These are phyloP conservation scores for Pinus taeda DNA, from an alignment of 75 land plant genomes.

Conservation along the genomic window DNA sequence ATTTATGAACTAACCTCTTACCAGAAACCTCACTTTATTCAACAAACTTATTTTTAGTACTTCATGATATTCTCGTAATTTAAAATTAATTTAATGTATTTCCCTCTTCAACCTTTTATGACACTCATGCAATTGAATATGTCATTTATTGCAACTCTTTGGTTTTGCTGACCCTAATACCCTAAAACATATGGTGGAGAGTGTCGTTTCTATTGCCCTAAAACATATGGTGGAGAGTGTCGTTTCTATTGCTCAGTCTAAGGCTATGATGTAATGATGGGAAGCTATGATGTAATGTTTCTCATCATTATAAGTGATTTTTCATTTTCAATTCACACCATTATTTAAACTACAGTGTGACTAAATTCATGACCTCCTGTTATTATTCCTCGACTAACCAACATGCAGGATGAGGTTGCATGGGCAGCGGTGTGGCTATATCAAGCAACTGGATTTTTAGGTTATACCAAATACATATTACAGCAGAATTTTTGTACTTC, in stretches of 20 bases:
- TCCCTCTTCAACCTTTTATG: neutral
- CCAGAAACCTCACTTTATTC: no score
- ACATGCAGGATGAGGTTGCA: constrained; percentile 70
- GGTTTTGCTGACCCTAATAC: constrained; percentile 39
- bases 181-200: constrained; percentile 26
- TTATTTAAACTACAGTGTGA: neutral
- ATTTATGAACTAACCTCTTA: no score
- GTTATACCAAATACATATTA: constrained; percentile 21
- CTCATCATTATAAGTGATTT: neutral
- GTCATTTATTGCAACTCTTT: constrained; percentile 29
- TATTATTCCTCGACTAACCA: neutral
- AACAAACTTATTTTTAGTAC: no score
- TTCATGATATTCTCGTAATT: no score
- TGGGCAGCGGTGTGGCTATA: constrained; percentile 92
- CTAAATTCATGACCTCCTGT: no score
- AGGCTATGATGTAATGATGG: constrained; percentile 45
- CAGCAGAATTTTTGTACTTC: constrained; percentile 11
- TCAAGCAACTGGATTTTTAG: constrained; percentile 35
- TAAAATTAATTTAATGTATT: neutral
- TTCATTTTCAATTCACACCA: neutral
- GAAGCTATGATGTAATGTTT: constrained; percentile 39
- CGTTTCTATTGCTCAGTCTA: constrained; percentile 63
- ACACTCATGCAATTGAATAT: neutral
- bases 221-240: constrained; percentile 30
- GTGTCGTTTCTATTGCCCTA: constrained; percentile 34